These are phyloP conservation scores for Paramarasmius palmivorus DNA, from an alignment of 1,284 basidiomycete genomes.

Conservation along the genomic window DNA sequence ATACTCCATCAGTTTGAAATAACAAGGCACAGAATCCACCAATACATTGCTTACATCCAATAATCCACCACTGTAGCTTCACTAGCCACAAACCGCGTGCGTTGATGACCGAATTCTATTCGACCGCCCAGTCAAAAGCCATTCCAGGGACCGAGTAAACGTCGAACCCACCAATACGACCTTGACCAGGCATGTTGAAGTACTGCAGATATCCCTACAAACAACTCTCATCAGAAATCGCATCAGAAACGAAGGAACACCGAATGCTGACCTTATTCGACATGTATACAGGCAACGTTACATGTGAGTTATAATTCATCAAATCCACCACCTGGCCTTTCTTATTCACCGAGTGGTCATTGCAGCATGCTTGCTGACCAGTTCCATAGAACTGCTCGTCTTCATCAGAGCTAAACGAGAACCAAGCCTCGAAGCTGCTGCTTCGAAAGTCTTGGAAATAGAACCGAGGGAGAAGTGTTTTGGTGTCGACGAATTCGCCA, in stretches of 20 bases:
- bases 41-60: conserved; percentile 30
- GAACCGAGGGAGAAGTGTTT: conserved; percentile 33
- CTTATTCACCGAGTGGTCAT: conserved; percentile 42
- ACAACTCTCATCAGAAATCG: not conserved
- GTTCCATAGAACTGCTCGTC: conserved; percentile 39
- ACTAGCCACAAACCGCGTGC: conserved; percentile 36
- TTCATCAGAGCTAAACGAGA: conserved; percentile 34
- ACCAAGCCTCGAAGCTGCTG: conserved; percentile 35
- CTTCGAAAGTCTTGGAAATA: conserved; percentile 37
- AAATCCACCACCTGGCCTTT: conserved; percentile 42
- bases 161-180: conserved; percentile 30
- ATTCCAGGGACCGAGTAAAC: not conserved
- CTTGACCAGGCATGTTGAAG: conserved; percentile 43
- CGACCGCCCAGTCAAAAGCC: not conserved
- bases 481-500: conserved; percentile 37
- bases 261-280: conserved; percentile 35
- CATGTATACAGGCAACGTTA: conserved; percentile 41
- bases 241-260: not conserved
- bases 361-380: conserved; percentile 43
- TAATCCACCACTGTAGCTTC: conserved; percentile 42
- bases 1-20: not conserved
- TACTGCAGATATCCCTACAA: conserved; percentile 39
- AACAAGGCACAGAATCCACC: not conserved
- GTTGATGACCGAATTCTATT: conserved; percentile 35
- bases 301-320: conserved; percentile 42